Evolutionary conservation across 129 eudicot genomes (phyloP).

Genomic region (Lonicera japonica): DNA sequence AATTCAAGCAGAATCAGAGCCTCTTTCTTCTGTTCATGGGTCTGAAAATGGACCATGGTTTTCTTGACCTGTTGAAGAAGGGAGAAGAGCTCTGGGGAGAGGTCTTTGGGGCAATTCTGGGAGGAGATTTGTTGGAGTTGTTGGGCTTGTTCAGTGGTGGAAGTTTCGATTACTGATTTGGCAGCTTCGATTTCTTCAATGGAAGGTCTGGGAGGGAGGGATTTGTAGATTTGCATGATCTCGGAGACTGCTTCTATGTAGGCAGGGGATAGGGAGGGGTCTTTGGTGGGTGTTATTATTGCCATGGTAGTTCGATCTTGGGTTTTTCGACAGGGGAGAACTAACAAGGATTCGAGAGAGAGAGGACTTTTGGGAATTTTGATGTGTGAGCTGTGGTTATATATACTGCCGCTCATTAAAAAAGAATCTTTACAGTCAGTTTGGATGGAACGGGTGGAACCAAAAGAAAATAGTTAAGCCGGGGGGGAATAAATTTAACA

Average conservation of each 20-base stretch:
- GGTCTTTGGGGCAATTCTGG: slow-evolving; percentile 34
- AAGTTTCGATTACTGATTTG: slow-evolving; percentile 49
- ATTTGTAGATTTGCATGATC: slow-evolving; percentile 61
- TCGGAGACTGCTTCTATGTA: slow-evolving; percentile 42
- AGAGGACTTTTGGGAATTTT: background rate
- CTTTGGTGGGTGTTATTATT: slow-evolving; percentile 15
- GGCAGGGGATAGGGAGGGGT: slow-evolving; percentile 36
- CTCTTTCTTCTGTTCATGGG: slow-evolving; percentile 67
- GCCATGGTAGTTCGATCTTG: slow-evolving; percentile 28
- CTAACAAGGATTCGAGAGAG: background rate
- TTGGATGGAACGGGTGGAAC: too few species aligned
- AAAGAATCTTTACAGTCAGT: too few species aligned
- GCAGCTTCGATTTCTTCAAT: slow-evolving; percentile 76
- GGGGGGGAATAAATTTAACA: too few species aligned
- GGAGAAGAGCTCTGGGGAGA: slow-evolving; percentile 46
- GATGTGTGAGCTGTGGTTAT: background rate
- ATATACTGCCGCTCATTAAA: too few species aligned
- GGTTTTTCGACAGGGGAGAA: background rate
- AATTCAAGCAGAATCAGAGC: slow-evolving; percentile 51
- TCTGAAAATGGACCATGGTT: slow-evolving; percentile 42
- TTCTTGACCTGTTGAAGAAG: slow-evolving; percentile 50
- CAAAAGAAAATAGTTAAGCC: too few species aligned
- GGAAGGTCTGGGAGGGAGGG: slow-evolving; percentile 74
- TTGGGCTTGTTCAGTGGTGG: slow-evolving; percentile 32
- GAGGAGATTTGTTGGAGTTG: slow-evolving; percentile 44